Evolutionary conservation across 1,139 yeast species (phyloP), one percentile per base, ranked within the genome.

Genomic region (Candida mesenterica): DNA sequence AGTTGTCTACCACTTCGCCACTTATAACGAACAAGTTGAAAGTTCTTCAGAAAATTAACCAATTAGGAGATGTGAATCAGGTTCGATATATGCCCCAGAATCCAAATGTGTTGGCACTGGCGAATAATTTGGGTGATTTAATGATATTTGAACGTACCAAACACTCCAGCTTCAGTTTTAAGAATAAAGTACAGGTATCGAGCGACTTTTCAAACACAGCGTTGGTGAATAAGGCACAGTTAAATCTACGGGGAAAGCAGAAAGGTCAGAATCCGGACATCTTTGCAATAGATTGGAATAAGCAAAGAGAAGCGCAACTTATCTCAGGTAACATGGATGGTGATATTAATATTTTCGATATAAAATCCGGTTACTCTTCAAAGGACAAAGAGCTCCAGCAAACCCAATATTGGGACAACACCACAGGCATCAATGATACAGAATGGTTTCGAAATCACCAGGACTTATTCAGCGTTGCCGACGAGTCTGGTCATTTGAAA

Each of bases 381-480:
- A 18, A 37, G 2, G 28, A 31, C 8, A 5, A 28, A 4, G 34
- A 33, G 10, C 20, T 38, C 12, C 16, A 18, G 5, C 35, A 44
- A 27, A 12, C 27, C 5, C 28, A 31, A 8, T 37, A 40, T 30
- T 22, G 18, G 16, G 35, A 28, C 19, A 43, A 42, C 23, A 18
- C 20, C 4, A 22, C 44, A 6, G 87, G 86, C 0, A 63, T 77
- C 10, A 84, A 84, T 52, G 84, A 79, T 46, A 62, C 79, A 1
- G 72, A 77, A 40, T 83, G 86, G 84, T 53, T 72, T 34, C 70
- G 74, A 3, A 61, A 62, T 31, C 92, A 83, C 52, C 78, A 76
- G 45, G 68, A 79, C 0, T 49, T 83, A 2, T 66, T 83, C 38
- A 69, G 70, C 1, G 51, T 72, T 3, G 85, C 73, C 3, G 84